phyloP scores from a whole-genome alignment of 1,139 yeast species.

The Candida dubliniensis region DNA sequence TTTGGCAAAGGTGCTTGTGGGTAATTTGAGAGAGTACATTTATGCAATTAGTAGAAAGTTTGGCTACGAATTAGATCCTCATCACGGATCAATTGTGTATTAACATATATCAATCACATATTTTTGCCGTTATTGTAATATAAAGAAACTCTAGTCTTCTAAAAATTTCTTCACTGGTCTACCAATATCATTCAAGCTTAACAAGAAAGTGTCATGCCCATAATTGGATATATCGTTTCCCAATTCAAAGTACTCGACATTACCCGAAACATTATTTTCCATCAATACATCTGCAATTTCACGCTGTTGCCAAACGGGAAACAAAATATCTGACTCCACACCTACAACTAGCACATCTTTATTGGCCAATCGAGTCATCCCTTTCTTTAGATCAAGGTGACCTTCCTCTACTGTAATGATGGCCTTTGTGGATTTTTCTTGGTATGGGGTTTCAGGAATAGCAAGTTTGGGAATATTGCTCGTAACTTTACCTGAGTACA shows the following conservation, averaged over 20 bases:
- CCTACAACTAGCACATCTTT: slow-evolving; percentile 79
- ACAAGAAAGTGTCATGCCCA: slow-evolving; percentile 88
- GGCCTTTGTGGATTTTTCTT: slow-evolving; percentile 44
- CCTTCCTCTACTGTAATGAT: slow-evolving; percentile 55
- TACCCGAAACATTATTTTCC: slow-evolving; percentile 28
- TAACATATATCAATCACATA: neutral
- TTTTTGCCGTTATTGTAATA: neutral
- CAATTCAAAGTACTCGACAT: slow-evolving; percentile 66
- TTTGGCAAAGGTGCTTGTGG: slow-evolving; percentile 61
- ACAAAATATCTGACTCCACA: slow-evolving; percentile 85
- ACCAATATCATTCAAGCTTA: slow-evolving; percentile 79
- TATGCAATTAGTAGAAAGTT: slow-evolving; percentile 50
- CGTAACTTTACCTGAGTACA: slow-evolving; percentile 16
- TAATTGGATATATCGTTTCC: slow-evolving; percentile 73
- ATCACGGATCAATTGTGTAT: slow-evolving; percentile 51
- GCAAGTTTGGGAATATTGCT: slow-evolving; percentile 17
- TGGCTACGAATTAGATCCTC: slow-evolving; percentile 66
- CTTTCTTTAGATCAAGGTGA: slow-evolving; percentile 59
- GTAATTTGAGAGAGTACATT: slow-evolving; percentile 49
- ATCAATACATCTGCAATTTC: slow-evolving; percentile 69
- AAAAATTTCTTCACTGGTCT: slow-evolving; percentile 68
- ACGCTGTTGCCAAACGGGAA: slow-evolving; percentile 93
- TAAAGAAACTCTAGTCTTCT: slow-evolving; percentile 6
- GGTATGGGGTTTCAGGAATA: slow-evolving; percentile 56
- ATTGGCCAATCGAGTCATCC: slow-evolving; percentile 62